Evolutionary conservation across 148 eudicot genomes (phyloP), one percentile per base, ranked within the genome.

Genomic region (Drosera capensis): DNA sequence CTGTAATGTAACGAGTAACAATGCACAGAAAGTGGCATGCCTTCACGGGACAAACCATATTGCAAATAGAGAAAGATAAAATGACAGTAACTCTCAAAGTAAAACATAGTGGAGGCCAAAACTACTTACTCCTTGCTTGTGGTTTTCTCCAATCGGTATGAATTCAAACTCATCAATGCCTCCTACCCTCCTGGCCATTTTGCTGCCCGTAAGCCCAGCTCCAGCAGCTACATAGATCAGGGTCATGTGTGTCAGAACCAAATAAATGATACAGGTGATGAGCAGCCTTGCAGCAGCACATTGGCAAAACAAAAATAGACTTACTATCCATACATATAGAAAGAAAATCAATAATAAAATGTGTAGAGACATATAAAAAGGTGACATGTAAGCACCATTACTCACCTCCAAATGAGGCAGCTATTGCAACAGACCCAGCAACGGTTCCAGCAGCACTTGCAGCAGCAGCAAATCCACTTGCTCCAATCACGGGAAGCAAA

Each of bases 361-460:
- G 20, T 7, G 17, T 24, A 12, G 9, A 23, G 21, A 22, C 9
- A 26, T 20, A 25, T 24, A 25, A 25, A 19, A 17, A 3, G 2
- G 9, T 14, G 38, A 20, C 8, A 41, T 8, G 21, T 5, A 41
- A 17, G 6, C n/a, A 34, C 5, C 14, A 17, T 19, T 8, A 41
- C 42, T 59, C 43, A 90, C 97, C 97, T 58, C 97, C 99, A 78
- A 90, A 90, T 46, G 99, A 90, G 49, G 99, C 99, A 62, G 88
- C 99, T 43, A 90, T 92, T n/a, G 95, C 99, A 70, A 75, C 93
- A 50, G 99, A 90, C 30, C 95, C 99, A 22, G 73, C 99, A 67
- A 76, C 99, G 62, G 80, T 75, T 25, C 95, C 99, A 20, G 99
- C 99, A 64, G 90, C 88, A 56, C 67, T 78, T 43, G 99, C 99